Percentiles rank a stretch among this genome's conserved stretches.
Conservation (phyloP, 305 asterid genomes). For the Fraxinus baroniana region DNA sequence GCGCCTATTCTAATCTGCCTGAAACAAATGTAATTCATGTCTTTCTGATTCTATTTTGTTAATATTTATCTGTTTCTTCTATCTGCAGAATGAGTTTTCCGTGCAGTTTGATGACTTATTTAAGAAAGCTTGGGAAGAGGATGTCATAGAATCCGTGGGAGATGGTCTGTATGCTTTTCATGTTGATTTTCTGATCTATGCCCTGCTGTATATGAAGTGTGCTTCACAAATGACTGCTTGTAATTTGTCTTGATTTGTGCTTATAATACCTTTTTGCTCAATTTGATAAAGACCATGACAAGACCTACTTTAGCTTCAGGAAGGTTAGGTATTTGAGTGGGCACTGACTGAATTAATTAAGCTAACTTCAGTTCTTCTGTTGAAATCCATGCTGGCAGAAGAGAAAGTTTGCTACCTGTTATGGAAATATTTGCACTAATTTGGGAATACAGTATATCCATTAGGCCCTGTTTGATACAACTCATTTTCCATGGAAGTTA, state of each 20-base stretch:
- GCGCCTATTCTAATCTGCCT: slow-evolving; percentile 15
- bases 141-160: slow-evolving; percentile 41
- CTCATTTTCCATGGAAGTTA: too few relatives aligned
- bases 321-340: slow-evolving; percentile 17
- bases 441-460: slow-evolving; percentile 13
- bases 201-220: slow-evolving; percentile 23
- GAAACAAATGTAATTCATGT: slow-evolving; percentile 8
- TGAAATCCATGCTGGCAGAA: neutral
- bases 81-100: slow-evolving; percentile 76
- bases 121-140: slow-evolving; percentile 95
- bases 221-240: slow-evolving; percentile 12
- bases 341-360: slow-evolving; percentile 6
- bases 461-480: too few relatives aligned
- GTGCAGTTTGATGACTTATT: slow-evolving; percentile 93
- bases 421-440: slow-evolving; percentile 16
- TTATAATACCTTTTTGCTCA: slow-evolving; percentile 29
- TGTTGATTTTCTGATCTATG: slow-evolving; percentile 28
- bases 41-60: slow-evolving; percentile 24
- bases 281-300: slow-evolving; percentile 18
- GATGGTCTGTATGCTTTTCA: slow-evolving; percentile 60
- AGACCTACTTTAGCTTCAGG: slow-evolving; percentile 21
- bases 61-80: slow-evolving; percentile 24
- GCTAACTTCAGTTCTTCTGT: slow-evolving; percentile 12
- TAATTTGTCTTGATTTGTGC: slow-evolving; percentile 26
- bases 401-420: slow-evolving; percentile 15